Evolutionary conservation across 2,329 filamentous ascomycete genomes (phyloP), one percentile per base, ranked within the genome.

Genomic region (Colletotrichum musicola): DNA sequence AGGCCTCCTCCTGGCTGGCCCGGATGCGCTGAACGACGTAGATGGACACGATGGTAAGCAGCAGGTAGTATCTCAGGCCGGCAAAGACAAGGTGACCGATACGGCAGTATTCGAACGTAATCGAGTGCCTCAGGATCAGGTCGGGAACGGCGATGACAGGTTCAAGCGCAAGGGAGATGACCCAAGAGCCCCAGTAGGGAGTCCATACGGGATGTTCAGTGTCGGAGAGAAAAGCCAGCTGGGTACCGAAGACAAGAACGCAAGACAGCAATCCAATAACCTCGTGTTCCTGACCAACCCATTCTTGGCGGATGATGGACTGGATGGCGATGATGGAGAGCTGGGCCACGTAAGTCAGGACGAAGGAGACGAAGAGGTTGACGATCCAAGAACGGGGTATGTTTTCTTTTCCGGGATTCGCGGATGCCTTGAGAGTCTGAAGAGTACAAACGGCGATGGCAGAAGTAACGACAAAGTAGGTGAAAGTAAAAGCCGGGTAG

Each of bases 131-230:
- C 42, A 78, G 47, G 22, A 74, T 68, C 25, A 70, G 56, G 16
- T 77, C 63, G 4, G 67, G 71, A 14, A 80, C 72, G 25, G 84
- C 75, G 38, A 89, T 78, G 56, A 76, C 73, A 0, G 84, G 75
- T 73, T 93, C 91, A 42, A 88, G 85, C 14, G 83, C 72, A 7
- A 91, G 77, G 14, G 86, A 87, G 16, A 92, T 76, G 35, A 86
- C 72, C 84, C 90, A 92, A 13, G 88, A 87, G 18, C 89, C 90
- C 71, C 87, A 86, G 70, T 89, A 89, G 0, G 90, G 89, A 72
- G 90, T 89, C 84, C 89, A 90, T 10, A 88, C 82, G 2, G 84
- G 82, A 59, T 83, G 81, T 35, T 81, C 75, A 18, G 81, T 80
- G 60, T 88, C 85, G 2, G 82, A 79, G 14, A 92, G 81, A 20